Evolutionary conservation across 2,329 filamentous ascomycete species (phyloP).

Genomic region (Phialophora macrospora): DNA sequence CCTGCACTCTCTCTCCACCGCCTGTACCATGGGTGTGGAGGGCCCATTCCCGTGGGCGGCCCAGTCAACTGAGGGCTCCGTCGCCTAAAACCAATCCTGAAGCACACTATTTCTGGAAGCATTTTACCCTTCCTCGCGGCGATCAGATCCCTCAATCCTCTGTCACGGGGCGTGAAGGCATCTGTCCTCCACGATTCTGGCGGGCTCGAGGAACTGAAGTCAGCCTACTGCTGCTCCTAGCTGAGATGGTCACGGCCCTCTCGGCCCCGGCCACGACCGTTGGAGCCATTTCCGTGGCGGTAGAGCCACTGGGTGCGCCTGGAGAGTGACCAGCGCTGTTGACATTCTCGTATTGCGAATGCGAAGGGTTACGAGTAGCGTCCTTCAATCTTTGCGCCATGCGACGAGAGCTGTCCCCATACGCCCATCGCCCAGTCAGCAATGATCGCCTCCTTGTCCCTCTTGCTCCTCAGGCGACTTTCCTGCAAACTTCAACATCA

Average conservation of each 20-base stretch:
- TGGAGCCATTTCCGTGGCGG: background rate
- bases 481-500: constrained; percentile 5
- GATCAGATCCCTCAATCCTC: constrained; percentile 12
- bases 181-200: background rate
- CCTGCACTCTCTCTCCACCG: background rate
- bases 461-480: background rate
- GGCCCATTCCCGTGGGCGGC: background rate
- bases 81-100: constrained; percentile 20
- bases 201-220: background rate
- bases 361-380: background rate
- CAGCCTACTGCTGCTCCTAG: constrained; percentile 4
- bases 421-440: constrained; percentile 1
- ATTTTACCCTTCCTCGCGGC: background rate
- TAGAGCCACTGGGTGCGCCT: background rate
- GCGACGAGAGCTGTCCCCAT: background rate
- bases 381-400: background rate
- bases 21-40: constrained; percentile 4
- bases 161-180: constrained; percentile 14
- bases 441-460: background rate
- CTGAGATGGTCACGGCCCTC: background rate
- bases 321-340: constrained; percentile 1
- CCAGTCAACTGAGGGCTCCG: constrained; percentile 2
- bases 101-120: constrained; percentile 20
- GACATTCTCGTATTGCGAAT: constrained; percentile 10
- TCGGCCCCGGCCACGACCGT: constrained; percentile 1